Conservation (phyloP, 176 grass and related monocot genomes). For the Aegilops speltoides region DNA sequence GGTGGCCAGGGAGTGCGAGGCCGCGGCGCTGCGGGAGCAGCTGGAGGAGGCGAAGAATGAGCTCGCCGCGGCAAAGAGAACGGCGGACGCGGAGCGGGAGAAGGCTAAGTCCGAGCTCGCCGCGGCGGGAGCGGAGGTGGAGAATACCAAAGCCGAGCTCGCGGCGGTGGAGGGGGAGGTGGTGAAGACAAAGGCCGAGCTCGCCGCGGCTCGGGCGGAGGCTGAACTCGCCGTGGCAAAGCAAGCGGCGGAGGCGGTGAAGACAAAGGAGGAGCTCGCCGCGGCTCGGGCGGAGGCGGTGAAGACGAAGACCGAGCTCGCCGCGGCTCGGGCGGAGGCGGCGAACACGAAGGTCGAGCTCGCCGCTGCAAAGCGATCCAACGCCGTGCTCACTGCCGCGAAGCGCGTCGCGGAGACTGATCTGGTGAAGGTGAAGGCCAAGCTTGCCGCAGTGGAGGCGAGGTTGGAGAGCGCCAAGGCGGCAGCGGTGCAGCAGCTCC, state of each 20-base stretch:
- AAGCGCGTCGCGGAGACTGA: not conserved
- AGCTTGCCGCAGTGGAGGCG: not conserved
- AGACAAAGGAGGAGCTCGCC: no score
- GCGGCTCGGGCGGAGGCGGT: not conserved
- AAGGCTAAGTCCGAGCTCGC: no score
- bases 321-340: no score
- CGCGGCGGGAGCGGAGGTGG: no score
- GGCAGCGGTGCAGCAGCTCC: not conserved
- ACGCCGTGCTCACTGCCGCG: no score
- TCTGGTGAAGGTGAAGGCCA: not conserved
- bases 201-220: not conserved
- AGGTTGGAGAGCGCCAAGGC: not conserved
- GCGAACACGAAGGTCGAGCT: no score
- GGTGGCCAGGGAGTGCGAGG: not conserved
- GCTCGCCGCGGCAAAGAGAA: not conserved
- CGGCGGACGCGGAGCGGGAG: no score
- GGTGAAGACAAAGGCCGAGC: not conserved
- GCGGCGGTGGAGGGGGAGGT: not conserved
- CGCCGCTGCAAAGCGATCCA: not conserved
- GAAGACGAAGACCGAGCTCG: not conserved
- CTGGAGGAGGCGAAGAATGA: not conserved
- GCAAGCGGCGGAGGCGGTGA: no score
- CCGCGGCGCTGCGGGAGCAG: not conserved
- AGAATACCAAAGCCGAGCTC: not conserved
- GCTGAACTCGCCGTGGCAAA: not conserved